Evolutionary conservation across 371 early-diverging fungal genomes (phyloP).

Genomic region (Mucor ambiguus): DNA sequence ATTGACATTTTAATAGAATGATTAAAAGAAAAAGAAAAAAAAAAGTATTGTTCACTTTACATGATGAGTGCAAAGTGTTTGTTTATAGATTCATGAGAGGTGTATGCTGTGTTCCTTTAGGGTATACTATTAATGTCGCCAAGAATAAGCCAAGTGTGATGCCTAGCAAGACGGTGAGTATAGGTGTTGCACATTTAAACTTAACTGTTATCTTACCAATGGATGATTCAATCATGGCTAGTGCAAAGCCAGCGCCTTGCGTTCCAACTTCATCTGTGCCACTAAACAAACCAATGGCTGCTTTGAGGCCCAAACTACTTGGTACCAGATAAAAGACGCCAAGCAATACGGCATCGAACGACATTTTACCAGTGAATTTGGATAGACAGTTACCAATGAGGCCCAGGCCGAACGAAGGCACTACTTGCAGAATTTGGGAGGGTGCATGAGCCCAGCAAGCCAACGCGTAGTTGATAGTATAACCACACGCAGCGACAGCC

Average conservation of each 20-base stretch:
- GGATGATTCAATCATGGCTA: conserved; percentile 49
- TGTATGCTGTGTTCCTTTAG: conserved; percentile 57
- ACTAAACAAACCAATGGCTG: conserved; percentile 45
- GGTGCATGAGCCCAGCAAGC: conserved; percentile 50
- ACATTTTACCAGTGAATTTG: conserved; percentile 55
- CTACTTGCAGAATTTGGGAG: conserved; percentile 44
- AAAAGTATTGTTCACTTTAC: background rate
- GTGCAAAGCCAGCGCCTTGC: conserved; percentile 51
- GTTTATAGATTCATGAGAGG: conserved; percentile 52
- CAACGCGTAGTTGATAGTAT: conserved; percentile 38
- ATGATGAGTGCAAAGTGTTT: background rate
- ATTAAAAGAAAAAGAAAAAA: background rate
- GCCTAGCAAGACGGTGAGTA: conserved; percentile 15
- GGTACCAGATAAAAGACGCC: conserved; percentile 61
- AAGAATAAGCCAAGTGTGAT: conserved; percentile 64
- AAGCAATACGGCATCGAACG: conserved; percentile 56
- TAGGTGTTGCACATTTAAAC: background rate
- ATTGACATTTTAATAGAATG: background rate
- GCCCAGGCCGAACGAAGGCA: conserved; percentile 59
- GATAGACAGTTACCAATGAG: conserved; percentile 55
- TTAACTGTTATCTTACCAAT: conserved; percentile 22
- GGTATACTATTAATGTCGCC: conserved; percentile 59
- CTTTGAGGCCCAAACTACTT: conserved; percentile 54
- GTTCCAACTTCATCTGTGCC: conserved; percentile 32
- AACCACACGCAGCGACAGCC: conserved; percentile 31